These are phyloP conservation scores for Yarrowia phangngaensis DNA, from an alignment of 805 yeast genomes.

Conservation along the genomic window DNA sequence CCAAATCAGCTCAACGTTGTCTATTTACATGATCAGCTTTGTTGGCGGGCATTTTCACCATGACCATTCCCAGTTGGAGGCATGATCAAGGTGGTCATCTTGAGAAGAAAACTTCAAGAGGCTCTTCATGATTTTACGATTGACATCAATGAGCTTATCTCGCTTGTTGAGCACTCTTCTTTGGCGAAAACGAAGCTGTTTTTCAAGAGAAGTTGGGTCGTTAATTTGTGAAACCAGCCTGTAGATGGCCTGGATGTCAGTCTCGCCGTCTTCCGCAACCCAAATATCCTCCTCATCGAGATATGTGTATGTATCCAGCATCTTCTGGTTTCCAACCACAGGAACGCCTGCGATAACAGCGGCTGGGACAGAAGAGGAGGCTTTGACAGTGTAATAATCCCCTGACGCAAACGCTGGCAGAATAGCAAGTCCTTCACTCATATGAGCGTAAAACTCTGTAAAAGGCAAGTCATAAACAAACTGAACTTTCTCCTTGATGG, in stretches of 20 bases:
- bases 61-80: constrained; percentile 5
- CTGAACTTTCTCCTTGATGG: constrained; percentile 5
- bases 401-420: constrained; percentile 21
- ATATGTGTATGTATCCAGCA: constrained; percentile 22
- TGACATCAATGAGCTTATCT: constrained; percentile 3
- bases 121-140: background rate
- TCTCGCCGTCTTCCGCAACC: constrained; percentile 18
- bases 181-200: constrained; percentile 13
- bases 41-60: too few relatives aligned
- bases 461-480: constrained; percentile 11
- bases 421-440: constrained; percentile 14
- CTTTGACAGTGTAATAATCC: constrained; percentile 13
- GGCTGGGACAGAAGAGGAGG: constrained; percentile 19
- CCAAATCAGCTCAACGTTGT: background rate
- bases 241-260: constrained; percentile 16
- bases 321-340: background rate
- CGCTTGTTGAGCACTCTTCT: constrained; percentile 9
- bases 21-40: background rate
- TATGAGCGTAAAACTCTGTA: constrained; percentile 20
- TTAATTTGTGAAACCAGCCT: constrained; percentile 7
- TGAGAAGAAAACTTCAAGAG: background rate
- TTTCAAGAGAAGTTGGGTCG: constrained; percentile 2
- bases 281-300: constrained; percentile 6
- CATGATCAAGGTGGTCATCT: background rate
- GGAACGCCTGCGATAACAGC: constrained; percentile 21